These are phyloP conservation scores for Schizothecium vesticola DNA, from an alignment of 495 filamentous ascomycete genomes.

Conservation along the genomic window DNA sequence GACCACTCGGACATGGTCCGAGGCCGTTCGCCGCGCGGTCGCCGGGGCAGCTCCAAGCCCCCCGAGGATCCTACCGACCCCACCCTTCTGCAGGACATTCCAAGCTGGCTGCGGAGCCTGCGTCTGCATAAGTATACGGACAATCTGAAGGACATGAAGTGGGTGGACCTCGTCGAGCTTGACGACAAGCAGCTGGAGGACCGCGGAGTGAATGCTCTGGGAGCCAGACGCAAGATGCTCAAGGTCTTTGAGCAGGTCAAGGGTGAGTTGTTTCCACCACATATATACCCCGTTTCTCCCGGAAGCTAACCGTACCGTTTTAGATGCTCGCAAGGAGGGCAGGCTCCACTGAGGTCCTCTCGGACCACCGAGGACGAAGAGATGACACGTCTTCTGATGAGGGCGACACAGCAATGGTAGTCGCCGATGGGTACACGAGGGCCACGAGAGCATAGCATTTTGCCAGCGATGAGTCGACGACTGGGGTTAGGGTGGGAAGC, in stretches of 20 bases:
- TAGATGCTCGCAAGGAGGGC: conserved; percentile 34
- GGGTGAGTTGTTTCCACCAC: conserved; percentile 38
- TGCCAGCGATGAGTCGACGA: neutral
- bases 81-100: conserved; percentile 86
- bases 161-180: conserved; percentile 87
- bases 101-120: conserved; percentile 89
- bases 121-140: conserved; percentile 98
- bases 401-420: neutral
- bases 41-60: conserved; percentile 91
- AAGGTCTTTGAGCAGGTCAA: conserved; percentile 98
- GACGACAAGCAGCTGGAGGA: conserved; percentile 93
- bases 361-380: neutral
- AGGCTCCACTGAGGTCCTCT: conserved; percentile 41
- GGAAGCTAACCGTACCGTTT: conserved; percentile 7
- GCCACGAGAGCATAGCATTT: conserved; percentile 1
- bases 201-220: conserved; percentile 89
- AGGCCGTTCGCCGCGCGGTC: conserved; percentile 86
- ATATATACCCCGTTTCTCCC: neutral
- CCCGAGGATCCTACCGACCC: conserved; percentile 96
- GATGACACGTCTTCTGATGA: neutral
- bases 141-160: conserved; percentile 93
- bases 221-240: conserved; percentile 94
- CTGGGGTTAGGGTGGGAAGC: neutral
- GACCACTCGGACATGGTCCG: conserved; percentile 88
- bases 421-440: neutral